A percentile compares a stretch with the other conserved stretches of the same genome.
These are phyloP conservation scores for Medicago arabica DNA, from an alignment of 306 rosid species.

Conservation along the genomic window DNA sequence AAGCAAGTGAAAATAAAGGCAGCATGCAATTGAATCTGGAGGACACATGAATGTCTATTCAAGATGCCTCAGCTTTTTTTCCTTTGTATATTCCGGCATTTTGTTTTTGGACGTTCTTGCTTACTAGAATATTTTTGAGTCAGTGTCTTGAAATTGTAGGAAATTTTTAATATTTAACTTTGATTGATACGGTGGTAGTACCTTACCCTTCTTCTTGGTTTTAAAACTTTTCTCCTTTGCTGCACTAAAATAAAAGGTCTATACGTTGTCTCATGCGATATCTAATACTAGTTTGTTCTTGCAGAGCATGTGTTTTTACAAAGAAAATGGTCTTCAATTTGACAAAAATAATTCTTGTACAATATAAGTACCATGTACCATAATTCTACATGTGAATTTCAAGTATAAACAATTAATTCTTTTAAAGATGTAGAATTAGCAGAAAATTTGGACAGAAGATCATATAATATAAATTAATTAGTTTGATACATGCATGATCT, in stretches of 20 bases:
- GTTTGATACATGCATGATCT: no score
- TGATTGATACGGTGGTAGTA: slow-evolving; percentile 34
- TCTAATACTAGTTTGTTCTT: slow-evolving; percentile 31
- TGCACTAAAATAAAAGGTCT: slow-evolving; percentile 23
- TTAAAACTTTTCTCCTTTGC: slow-evolving; percentile 40
- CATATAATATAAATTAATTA: no score
- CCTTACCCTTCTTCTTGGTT: slow-evolving; percentile 45
- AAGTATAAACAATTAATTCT: no score
- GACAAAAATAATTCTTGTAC: not conserved
- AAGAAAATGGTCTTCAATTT: slow-evolving; percentile 33
- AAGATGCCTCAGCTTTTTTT: slow-evolving; percentile 22
- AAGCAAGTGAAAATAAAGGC: slow-evolving; percentile 21
- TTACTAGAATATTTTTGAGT: slow-evolving; percentile 36
- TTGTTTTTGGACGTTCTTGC: slow-evolving; percentile 37
- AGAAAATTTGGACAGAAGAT: no score
- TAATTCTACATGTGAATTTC: no score
- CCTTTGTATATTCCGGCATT: slow-evolving; percentile 45
- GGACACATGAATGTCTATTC: slow-evolving; percentile 31
- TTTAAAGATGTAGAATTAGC: no score
- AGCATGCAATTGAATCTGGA: slow-evolving; percentile 12
- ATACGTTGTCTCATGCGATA: slow-evolving; percentile 27
- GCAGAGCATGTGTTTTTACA: slow-evolving; percentile 9
- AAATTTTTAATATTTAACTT: slow-evolving; percentile 1
- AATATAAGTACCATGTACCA: not conserved
- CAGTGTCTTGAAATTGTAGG: slow-evolving; percentile 35